phyloP scores from a whole-genome alignment of 768 basidiomycete species.

The Solioccasus polychromus region DNA sequence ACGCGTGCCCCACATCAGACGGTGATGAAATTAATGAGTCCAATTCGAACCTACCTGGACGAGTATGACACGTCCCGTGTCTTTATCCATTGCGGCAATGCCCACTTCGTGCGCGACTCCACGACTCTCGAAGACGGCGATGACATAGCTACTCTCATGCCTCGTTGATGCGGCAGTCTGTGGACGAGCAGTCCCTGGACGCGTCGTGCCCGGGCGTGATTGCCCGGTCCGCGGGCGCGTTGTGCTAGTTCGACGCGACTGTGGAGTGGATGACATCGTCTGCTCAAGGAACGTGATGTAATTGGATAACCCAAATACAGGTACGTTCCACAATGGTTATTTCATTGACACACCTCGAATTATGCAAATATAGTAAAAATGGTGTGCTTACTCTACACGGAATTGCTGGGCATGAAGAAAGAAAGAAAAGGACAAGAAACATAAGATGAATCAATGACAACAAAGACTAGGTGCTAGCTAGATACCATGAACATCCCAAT shows the following conservation, averaged over 20 bases:
- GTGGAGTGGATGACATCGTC: conserved; percentile 16
- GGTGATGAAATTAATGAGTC: background rate
- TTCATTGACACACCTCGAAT: no score
- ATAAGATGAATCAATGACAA: conserved; percentile 8
- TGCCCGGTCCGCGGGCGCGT: conserved; percentile 53
- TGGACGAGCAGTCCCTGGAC: conserved; percentile 47
- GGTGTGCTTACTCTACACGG: conserved; percentile 35
- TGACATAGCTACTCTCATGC: conserved; percentile 58
- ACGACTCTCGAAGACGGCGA: conserved; percentile 73
- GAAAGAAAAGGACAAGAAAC: conserved; percentile 5
- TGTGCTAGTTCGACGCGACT: conserved; percentile 12
- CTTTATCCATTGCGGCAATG: conserved; percentile 79
- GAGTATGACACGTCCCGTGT: conserved; percentile 71
- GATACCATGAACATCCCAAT: conserved; percentile 15
- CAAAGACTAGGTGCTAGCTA: conserved; percentile 23
- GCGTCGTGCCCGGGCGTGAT: conserved; percentile 48
- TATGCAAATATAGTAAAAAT: conserved; percentile 23
- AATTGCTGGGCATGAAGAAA: conserved; percentile 26
- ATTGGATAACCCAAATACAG: no score
- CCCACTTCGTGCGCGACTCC: conserved; percentile 83
- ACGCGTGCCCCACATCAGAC: background rate
- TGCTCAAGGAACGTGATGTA: no score
- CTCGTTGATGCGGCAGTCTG: conserved; percentile 59
- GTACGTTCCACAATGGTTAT: no score
- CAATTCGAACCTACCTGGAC: conserved; percentile 59